Conservation (phyloP, 176 grass and related monocot species). For the Thinopyrum elongatum region DNA sequence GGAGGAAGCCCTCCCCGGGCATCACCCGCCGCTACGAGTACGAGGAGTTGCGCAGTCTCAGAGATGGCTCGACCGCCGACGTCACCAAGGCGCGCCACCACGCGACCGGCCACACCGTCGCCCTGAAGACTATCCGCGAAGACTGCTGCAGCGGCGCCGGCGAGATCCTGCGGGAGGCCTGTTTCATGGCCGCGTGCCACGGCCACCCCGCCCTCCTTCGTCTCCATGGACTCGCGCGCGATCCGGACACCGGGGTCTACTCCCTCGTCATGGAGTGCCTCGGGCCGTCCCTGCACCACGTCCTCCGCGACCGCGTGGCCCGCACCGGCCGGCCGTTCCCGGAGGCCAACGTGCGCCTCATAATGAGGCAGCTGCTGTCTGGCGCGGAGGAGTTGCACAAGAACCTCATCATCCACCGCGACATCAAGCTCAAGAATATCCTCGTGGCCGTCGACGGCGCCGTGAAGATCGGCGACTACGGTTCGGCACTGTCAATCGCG, state of each 20-base stretch:
- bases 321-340: not conserved
- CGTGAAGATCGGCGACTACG: conserved; percentile 25
- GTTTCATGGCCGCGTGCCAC: not conserved
- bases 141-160: not conserved
- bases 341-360: not conserved
- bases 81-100: not conserved
- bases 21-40: conserved; percentile 13
- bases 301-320: not conserved
- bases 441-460: conserved; percentile 16
- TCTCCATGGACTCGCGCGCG: not conserved
- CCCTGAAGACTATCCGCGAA: not conserved
- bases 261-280: conserved; percentile 11
- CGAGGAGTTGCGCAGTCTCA: not conserved
- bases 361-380: not conserved
- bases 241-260: not conserved
- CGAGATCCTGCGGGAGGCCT: not conserved
- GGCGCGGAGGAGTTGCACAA: not conserved
- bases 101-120: not conserved
- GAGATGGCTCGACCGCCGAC: not conserved
- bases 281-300: not conserved
- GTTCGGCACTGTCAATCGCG: not conserved
- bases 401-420: conserved; percentile 72
- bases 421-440: conserved; percentile 95
- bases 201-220: not conserved
- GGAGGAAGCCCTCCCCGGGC: not conserved